A percentile compares a stretch with the other conserved stretches of the same genome.
Evolutionary conservation across 2,329 filamentous ascomycete species (phyloP).

Genomic region (Pyrenophora teres): DNA sequence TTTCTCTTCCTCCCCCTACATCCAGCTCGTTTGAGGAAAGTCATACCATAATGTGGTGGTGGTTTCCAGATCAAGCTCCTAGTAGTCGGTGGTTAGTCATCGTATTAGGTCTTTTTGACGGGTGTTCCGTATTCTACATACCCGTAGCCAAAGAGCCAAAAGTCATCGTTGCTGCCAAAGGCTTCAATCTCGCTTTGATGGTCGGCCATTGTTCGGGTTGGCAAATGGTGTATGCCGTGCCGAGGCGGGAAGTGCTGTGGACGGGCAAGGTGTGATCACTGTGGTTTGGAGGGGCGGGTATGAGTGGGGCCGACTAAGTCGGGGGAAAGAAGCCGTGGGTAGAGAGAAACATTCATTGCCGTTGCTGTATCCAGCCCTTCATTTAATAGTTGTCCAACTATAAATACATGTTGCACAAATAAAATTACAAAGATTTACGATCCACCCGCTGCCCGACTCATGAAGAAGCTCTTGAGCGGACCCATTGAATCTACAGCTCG

Average conservation of each 20-base stretch:
- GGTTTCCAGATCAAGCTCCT: conserved; percentile 99
- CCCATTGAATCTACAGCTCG: conserved; percentile 74
- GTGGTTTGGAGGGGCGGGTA: conserved; percentile 16
- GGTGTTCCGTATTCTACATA: conserved; percentile 51
- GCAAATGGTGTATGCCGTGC: background rate
- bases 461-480: conserved; percentile 81
- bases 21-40: background rate
- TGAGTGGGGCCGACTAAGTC: conserved; percentile 31
- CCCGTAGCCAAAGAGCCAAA: conserved; percentile 99
- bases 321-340: background rate
- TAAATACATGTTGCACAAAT: conserved; percentile 15
- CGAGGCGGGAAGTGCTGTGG: background rate
- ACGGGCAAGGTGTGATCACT: background rate
- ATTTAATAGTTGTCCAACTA: conserved; percentile 1
- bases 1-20: background rate
- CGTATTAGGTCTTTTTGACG: no score
- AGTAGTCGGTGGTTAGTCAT: background rate
- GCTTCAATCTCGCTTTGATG: conserved; percentile 38
- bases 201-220: conserved; percentile 24
- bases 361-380: background rate
- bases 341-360: no score
- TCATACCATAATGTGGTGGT: conserved; percentile 86
- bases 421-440: conserved; percentile 22
- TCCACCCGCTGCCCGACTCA: conserved; percentile 65
- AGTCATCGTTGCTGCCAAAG: conserved; percentile 61